phyloP scores from a whole-genome alignment of 495 filamentous ascomycete species.

The Penicillium arizonense region DNA sequence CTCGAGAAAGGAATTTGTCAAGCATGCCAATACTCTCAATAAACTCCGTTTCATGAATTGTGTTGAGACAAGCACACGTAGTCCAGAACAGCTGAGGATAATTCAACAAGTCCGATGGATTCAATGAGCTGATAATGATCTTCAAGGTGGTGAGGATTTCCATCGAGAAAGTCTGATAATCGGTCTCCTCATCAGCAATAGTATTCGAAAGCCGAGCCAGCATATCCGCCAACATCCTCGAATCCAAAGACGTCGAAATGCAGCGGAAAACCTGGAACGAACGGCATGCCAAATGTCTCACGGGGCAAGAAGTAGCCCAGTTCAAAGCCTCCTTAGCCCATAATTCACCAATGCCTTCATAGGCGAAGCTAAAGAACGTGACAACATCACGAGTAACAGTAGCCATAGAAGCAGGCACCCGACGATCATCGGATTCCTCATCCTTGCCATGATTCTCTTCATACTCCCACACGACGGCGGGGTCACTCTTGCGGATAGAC shows the following conservation, averaged over 20 bases:
- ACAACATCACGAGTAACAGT: slow-evolving; percentile 76
- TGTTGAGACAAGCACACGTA: slow-evolving; percentile 91
- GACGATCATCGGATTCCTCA: slow-evolving; percentile 60
- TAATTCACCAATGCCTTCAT: slow-evolving; percentile 82
- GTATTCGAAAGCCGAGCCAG: slow-evolving; percentile 91
- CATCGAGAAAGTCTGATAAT: slow-evolving; percentile 95
- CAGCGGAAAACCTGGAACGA: slow-evolving; percentile 98
- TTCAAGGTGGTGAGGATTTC: slow-evolving; percentile 94
- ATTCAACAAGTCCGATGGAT: slow-evolving; percentile 73
- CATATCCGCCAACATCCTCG: slow-evolving; percentile 93
- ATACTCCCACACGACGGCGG: slow-evolving; percentile 87
- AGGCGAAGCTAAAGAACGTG: slow-evolving; percentile 78
- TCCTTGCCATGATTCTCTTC: slow-evolving; percentile 84
- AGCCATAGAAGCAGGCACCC: slow-evolving; percentile 86
- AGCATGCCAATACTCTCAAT: slow-evolving; percentile 88
- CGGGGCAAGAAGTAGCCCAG: slow-evolving; percentile 96
- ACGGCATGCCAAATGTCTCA: slow-evolving; percentile 91
- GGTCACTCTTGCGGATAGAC: slow-evolving; percentile 80
- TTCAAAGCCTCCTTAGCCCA: slow-evolving; percentile 87
- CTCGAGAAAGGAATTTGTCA: slow-evolving; percentile 78
- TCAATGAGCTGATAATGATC: slow-evolving; percentile 79
- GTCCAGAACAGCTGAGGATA: slow-evolving; percentile 98
- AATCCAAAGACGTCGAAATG: slow-evolving; percentile 84
- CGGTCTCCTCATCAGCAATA: slow-evolving; percentile 85
- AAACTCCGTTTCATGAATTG: slow-evolving; percentile 93